These are phyloP conservation scores for Lepidium sativum DNA, from an alignment of 345 rosid genomes.

Conservation along the genomic window DNA sequence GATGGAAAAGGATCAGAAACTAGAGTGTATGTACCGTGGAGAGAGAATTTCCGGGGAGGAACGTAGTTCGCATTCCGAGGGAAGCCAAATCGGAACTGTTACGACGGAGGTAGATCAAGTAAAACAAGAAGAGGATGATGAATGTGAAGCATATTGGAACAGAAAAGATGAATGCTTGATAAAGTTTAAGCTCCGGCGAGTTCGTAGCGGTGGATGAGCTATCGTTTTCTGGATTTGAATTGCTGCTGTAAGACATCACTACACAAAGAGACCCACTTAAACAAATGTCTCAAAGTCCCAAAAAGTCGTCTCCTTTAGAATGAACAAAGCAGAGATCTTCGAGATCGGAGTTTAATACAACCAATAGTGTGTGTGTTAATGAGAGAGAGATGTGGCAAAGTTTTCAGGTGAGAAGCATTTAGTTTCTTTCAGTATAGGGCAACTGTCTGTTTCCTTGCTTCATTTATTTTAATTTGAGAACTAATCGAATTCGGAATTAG, in stretches of 20 bases:
- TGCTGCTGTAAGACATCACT: slow-evolving; percentile 38
- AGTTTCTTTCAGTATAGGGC: slow-evolving; percentile 8
- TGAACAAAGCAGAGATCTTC: not conserved
- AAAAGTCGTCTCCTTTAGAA: not conserved
- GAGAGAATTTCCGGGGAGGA: slow-evolving; percentile 13
- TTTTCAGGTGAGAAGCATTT: slow-evolving; percentile 14
- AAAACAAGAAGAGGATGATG: slow-evolving; percentile 63
- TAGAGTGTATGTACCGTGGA: slow-evolving; percentile 17
- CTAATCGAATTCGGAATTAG: not conserved
- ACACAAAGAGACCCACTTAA: not conserved
- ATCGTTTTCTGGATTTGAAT: slow-evolving; percentile 18
- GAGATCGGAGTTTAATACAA: slow-evolving; percentile 6
- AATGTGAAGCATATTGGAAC: slow-evolving; percentile 79
- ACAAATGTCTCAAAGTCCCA: not conserved
- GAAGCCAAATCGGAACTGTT: slow-evolving; percentile 56
- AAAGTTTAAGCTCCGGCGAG: slow-evolving; percentile 56
- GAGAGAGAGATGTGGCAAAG: slow-evolving; percentile 9
- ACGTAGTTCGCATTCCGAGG: slow-evolving; percentile 45
- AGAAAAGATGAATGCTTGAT: slow-evolving; percentile 69
- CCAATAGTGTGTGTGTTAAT: not conserved
- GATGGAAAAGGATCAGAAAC: not conserved
- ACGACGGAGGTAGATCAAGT: slow-evolving; percentile 73
- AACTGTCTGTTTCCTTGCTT: slow-evolving; percentile 11
- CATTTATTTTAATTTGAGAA: not conserved
- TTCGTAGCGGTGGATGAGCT: slow-evolving; percentile 2